phyloP scores from a whole-genome alignment of 192 early-diverging fungal genomes.

The Diversispora eburnea region DNA sequence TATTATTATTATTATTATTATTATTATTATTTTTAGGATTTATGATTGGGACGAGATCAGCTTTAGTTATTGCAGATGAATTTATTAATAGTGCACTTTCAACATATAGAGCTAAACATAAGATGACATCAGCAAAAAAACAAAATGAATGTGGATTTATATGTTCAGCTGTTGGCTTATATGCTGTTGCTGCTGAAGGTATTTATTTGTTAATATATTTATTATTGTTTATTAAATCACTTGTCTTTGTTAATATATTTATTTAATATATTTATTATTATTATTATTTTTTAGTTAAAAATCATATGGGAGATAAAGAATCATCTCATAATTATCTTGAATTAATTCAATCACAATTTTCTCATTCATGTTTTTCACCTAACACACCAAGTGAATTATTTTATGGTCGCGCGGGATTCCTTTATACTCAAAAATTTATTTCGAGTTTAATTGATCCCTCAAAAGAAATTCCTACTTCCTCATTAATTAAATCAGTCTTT shows the following conservation, averaged over 20 bases:
- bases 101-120: background rate
- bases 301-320: slow-evolving; percentile 16
- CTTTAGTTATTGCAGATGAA: slow-evolving; percentile 15
- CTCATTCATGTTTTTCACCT: background rate
- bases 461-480: background rate
- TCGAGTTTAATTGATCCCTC: background rate
- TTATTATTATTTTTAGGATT: slow-evolving; percentile 10
- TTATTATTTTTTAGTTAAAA: no score
- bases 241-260: background rate
- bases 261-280: no score
- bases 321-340: background rate
- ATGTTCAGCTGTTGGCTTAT: slow-evolving; percentile 15
- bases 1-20: background rate
- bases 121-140: background rate
- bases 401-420: slow-evolving; percentile 15
- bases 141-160: slow-evolving; percentile 18
- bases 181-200: slow-evolving; percentile 6
- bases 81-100: slow-evolving; percentile 7
- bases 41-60: background rate
- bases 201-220: background rate
- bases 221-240: no score
- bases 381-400: slow-evolving; percentile 11
- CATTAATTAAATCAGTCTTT: background rate
- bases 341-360: background rate
- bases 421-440: background rate